Evolutionary conservation across 1,284 basidiomycete genomes (phyloP), one percentile per base, ranked within the genome.

Genomic region (Ustilago lituana): DNA sequence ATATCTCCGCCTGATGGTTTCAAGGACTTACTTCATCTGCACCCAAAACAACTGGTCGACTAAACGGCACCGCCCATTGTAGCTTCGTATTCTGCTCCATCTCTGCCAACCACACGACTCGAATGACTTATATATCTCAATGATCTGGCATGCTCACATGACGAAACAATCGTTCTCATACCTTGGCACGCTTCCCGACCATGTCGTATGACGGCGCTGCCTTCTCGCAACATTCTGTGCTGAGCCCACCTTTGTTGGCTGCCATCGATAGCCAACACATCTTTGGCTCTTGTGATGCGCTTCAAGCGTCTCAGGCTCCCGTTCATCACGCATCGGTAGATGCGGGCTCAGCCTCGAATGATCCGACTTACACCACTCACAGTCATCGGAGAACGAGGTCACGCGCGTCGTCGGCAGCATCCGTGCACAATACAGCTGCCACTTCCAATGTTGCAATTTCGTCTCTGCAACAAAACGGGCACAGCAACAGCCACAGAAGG

Each of bases 191-290:
- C 33, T 43, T n/a, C 26, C 44, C 36, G 35, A 64, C 38, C 38
- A 65, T 65, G 62, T 65, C 62, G 32, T 43, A 55, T 43, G 62
- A 65, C 27, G 44, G 47, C 41, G 46, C 64, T 32, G 22, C 54
- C 31, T 62, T 41, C 46, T 37, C 53, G 4, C 64, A 57, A 20
- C 57, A 60, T 23, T 58, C 64, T 12, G 43, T 68, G 43, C 43
- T 68, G 23, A 68, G 65, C 39, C 55, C 65, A n/a, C 65, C 65
- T 23, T 36, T 68, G 27, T 41, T 63, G 9, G 59, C 65, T 29
- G 47, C 51, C n/a, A 51, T 68, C 38, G 65, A 63, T 15, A 68
- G 65, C 24, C 55, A 68, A 27, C 65, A 68, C 32, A 52, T 33
- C 2, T 68, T 68, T 29, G 47, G 59, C 47, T 40, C 55, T 17